Evolutionary conservation across 1,284 basidiomycete species (phyloP).

Genomic region (Cryptococcus hybrid): DNA sequence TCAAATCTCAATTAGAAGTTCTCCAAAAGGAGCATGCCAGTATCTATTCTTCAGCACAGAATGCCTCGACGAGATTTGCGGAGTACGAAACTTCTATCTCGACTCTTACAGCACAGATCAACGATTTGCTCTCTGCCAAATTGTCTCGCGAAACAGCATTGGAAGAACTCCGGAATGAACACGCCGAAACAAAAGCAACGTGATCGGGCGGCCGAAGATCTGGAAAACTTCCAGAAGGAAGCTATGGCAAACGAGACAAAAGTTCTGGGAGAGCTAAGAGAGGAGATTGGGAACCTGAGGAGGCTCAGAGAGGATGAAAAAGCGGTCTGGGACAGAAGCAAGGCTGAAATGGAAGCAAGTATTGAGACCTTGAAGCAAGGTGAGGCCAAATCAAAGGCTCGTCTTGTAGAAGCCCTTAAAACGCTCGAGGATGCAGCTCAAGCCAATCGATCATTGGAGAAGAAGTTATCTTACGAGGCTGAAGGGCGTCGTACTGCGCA

Average conservation of each 20-base stretch:
- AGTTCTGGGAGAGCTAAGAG: constrained; percentile 21
- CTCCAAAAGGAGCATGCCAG: constrained; percentile 9
- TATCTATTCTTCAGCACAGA: background rate
- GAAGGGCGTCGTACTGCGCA: background rate
- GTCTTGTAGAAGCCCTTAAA: constrained; percentile 4
- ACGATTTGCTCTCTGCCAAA: background rate
- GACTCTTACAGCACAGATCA: background rate
- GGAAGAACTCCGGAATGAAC: constrained; percentile 1
- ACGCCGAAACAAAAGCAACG: constrained; percentile 3
- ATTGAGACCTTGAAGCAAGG: background rate
- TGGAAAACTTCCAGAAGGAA: constrained; percentile 29
- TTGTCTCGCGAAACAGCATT: constrained; percentile 7
- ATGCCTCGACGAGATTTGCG: background rate
- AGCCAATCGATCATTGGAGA: constrained; percentile 1
- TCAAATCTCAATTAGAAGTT: constrained; percentile 6
- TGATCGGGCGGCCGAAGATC: constrained; percentile 18
- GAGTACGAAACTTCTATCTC: constrained; percentile 1
- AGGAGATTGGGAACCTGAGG: constrained; percentile 20
- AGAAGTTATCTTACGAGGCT: constrained; percentile 5
- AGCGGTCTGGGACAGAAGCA: constrained; percentile 2
- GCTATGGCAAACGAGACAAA: constrained; percentile 26
- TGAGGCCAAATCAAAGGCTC: constrained; percentile 5
- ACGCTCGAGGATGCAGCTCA: constrained; percentile 6
- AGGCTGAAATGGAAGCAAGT: constrained; percentile 3
- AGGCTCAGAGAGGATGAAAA: constrained; percentile 11